Evolutionary conservation across 1,139 yeast species (phyloP), one percentile per base, ranked within the genome.

Genomic region (Pichia norvegensis): DNA sequence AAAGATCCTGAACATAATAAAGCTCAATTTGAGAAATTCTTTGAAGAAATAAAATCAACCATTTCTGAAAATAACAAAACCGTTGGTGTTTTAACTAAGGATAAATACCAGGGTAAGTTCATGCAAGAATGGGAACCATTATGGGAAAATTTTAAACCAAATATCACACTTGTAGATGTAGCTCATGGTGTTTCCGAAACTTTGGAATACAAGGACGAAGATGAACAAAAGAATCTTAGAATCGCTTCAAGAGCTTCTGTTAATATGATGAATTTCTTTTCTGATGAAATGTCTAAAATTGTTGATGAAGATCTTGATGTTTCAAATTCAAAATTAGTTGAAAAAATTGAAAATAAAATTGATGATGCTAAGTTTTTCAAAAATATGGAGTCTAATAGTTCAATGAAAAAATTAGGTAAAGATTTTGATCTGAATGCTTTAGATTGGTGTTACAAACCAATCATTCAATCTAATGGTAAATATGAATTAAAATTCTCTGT

Each of bases 371-470:
- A 77, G 58, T 85, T 87, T 71, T 78, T 83, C 64, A 66, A 61
- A 38, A 50, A 54, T 31, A 57, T 69, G 55, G 73, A 69, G 51
- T 70, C 71, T 41, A 66, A 74, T 55, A 84, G 82, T 57, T 61
- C 76, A 40, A 90, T 84, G 52, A 73, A 80, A 54, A 76, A 74
- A 48, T 61, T 76, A 29, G 72, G 67, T 37, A 68, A 68, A 42
- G 79, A 79, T 46, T 84, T 87, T 55, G 95, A 87, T 58, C 72
- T 84, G 4, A 81, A 79, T 51, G 78, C 80, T 52, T 68, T 92
- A 33, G 97, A 92, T 64, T 92, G 97, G 97, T 85, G 96, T 57
- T 88, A 87, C 64, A 79, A 88, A 41, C 97, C 98, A 29, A 85
- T 87, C 47, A 75, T 92, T 49, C 95, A 90, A 66, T 83, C 95